A percentile compares a stretch with the other conserved stretches of the same genome.
Conservation (phyloP, 2,329 filamentous ascomycete genomes). For the Neofusicoccum cordaticola region DNA sequence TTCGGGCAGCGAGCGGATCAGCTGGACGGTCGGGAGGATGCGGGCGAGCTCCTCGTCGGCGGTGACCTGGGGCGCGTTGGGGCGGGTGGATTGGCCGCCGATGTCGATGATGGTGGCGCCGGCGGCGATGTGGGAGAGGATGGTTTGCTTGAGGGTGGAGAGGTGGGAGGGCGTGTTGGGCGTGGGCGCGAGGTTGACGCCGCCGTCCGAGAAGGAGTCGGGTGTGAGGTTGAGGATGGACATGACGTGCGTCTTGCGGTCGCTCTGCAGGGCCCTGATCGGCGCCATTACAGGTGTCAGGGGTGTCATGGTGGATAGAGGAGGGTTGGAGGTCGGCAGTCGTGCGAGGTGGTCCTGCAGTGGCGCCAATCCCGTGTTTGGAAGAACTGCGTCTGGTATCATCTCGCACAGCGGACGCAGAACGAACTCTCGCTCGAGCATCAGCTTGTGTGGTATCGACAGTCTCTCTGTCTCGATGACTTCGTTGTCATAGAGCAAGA, state of each 20-base stretch:
- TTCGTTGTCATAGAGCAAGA: slow-evolving; percentile 75
- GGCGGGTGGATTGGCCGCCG: slow-evolving; percentile 89
- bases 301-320: slow-evolving; percentile 40
- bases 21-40: slow-evolving; percentile 73
- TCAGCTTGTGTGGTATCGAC: slow-evolving; percentile 78
- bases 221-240: slow-evolving; percentile 92
- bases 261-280: slow-evolving; percentile 26
- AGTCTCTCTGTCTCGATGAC: slow-evolving; percentile 67
- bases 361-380: slow-evolving; percentile 43
- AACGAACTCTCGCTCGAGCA: slow-evolving; percentile 91
- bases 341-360: slow-evolving; percentile 33
- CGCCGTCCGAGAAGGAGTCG: slow-evolving; percentile 95
- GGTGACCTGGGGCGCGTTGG: slow-evolving; percentile 66
- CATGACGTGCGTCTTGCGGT: slow-evolving; percentile 71
- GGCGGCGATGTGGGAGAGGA: slow-evolving; percentile 60
- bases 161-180: slow-evolving; percentile 38
- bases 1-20: slow-evolving; percentile 67
- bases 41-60: slow-evolving; percentile 73
- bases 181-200: slow-evolving; percentile 33
- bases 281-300: slow-evolving; percentile 32
- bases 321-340: slow-evolving; percentile 33
- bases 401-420: slow-evolving; percentile 75
- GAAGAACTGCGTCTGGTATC: slow-evolving; percentile 25
- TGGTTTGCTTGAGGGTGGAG: slow-evolving; percentile 53
- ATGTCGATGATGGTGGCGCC: slow-evolving; percentile 87